phyloP scores from a whole-genome alignment of 352 stramenopile species.

The Pythium vanterpoolii region DNA sequence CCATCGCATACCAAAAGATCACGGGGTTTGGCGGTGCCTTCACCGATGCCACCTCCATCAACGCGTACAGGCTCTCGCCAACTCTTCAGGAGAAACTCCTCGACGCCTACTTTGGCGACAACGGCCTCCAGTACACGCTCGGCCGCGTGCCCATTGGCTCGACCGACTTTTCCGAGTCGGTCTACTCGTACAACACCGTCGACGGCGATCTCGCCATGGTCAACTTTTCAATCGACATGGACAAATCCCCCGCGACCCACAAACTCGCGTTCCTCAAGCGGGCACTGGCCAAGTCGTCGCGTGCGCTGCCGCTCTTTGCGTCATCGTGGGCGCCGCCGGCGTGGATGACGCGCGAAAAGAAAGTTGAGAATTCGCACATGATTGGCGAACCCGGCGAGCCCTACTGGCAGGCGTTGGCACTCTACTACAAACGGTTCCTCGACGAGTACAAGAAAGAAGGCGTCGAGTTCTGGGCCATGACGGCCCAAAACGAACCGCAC shows the following conservation, averaged over 20 bases:
- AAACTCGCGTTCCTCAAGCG: conserved; percentile 76
- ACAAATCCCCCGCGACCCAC: conserved; percentile 49
- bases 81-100: conserved; percentile 64
- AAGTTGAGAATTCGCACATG: conserved; percentile 52
- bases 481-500: conserved; percentile 83
- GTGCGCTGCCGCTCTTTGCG: conserved; percentile 64
- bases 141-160: conserved; percentile 83
- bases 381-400: conserved; percentile 48
- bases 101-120: conserved; percentile 77
- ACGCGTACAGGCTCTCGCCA: conserved; percentile 60
- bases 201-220: conserved; percentile 75
- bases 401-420: conserved; percentile 72
- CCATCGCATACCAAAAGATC: conserved; percentile 73
- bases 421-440: conserved; percentile 82
- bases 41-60: conserved; percentile 83
- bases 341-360: conserved; percentile 86
- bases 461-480: conserved; percentile 77
- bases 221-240: conserved; percentile 83
- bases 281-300: conserved; percentile 38
- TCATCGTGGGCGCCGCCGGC: conserved; percentile 80
- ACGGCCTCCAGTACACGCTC: conserved; percentile 80
- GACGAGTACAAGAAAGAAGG: conserved; percentile 72
- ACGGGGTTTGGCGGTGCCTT: conserved; percentile 90
- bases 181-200: conserved; percentile 87
- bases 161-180: conserved; percentile 81